Base-by-base conservation (phyloP, 2,329 filamentous ascomycete species). In the Chaetomiaceae sp. region DNA sequence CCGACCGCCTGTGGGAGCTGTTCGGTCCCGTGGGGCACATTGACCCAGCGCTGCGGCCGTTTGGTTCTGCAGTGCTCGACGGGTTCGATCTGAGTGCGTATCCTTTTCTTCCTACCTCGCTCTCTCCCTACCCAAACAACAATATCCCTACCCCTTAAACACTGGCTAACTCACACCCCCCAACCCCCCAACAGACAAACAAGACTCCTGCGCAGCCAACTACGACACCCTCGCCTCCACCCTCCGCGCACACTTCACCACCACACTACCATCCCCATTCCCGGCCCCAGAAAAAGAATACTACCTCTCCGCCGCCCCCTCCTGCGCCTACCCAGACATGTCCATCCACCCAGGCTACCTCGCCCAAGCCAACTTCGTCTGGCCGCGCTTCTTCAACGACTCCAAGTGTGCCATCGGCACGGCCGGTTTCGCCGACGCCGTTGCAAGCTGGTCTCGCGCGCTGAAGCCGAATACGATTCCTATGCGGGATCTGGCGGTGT, bases 291-390 rank as follows among this genome's bases (percentile, higher is more conserved):
- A n/a, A 5, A 55, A 50, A 38, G 42, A 54, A 16, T 56, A 53
- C 35, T 59, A 43, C 35, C 44, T 59, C 14, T 53, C 50, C 2
- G 54, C 55, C 10, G 49, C 55, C 12, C 57, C 55, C 10, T 16
- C 37, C 21, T 58, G 55, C n/a, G 17, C 48, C 7, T 54, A 48
- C 40, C 57, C 51, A 0, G 51, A 56, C 31, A 9, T 39, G 12
- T 56, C 51, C 1, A 44, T 56, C n/a, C 57, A 56, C 21, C 37
- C 52, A 9, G 53, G 38, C 13, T 58, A 55, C 25, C 48, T 59
- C 12, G 43, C 51, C 3, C 57, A 59, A 43, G 33, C 41, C 38
- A 51, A 59, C 42, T 59, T 55, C 37, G 55, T 57, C 5, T 57
- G 55, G 55, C 55, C 51, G 23, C 50, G 52, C 30, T 59, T 55